phyloP scores from a whole-genome alignment of 495 filamentous ascomycete genomes.

The Talaromyces wortmannii region DNA sequence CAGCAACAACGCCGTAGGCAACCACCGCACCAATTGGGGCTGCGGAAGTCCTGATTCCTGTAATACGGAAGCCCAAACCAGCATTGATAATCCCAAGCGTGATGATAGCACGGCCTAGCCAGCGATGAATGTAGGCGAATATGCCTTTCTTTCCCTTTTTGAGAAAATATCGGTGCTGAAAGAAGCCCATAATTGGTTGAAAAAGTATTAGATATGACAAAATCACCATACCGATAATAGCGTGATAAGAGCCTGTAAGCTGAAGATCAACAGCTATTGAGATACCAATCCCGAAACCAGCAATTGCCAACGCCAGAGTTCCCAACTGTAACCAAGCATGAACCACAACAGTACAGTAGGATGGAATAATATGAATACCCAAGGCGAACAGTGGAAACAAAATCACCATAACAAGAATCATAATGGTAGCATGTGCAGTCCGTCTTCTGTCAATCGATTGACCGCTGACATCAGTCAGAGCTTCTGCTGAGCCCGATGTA shows the following conservation, averaged over 20 bases:
- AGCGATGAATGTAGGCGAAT: conserved; percentile 58
- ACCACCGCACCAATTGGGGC: conserved; percentile 35
- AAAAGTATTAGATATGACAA: conserved; percentile 50
- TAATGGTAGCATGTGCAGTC: conserved; percentile 33
- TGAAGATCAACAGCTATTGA: conserved; percentile 25
- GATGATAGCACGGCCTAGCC: conserved; percentile 60
- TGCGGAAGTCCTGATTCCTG: conserved; percentile 12
- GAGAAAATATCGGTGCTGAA: conserved; percentile 51
- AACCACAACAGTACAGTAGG: conserved; percentile 18
- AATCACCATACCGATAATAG: conserved; percentile 50
- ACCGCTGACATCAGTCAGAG: not conserved
- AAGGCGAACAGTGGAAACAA: conserved; percentile 46
- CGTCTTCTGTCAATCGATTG: conserved; percentile 9
- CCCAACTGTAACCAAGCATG: conserved; percentile 56
- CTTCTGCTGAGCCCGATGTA: not conserved
- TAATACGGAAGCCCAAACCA: conserved; percentile 56
- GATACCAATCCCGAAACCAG: conserved; percentile 58
- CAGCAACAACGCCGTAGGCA: conserved; percentile 55
- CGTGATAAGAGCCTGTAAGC: conserved; percentile 19
- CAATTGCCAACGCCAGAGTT: conserved; percentile 46
- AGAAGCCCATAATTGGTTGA: conserved; percentile 56
- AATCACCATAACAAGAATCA: conserved; percentile 31
- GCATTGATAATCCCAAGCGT: conserved; percentile 64
- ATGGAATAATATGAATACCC: conserved; percentile 24
- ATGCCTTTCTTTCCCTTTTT: conserved; percentile 39